Evolutionary conservation across 305 asterid genomes (phyloP).

Genomic region (Fraxinus dipetala): DNA sequence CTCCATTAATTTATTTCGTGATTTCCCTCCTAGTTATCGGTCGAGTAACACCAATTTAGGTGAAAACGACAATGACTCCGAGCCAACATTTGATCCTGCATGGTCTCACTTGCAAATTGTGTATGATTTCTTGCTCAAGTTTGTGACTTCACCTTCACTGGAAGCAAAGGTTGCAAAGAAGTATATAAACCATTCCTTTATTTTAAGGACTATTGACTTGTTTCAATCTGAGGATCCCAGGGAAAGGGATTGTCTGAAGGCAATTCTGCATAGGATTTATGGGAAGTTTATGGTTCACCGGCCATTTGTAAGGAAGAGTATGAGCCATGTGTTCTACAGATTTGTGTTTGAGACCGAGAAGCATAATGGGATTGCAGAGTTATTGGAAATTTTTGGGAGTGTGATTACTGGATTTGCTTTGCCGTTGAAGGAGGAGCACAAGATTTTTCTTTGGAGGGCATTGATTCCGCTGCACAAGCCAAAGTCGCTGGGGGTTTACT

Average conservation of each 20-base stretch:
- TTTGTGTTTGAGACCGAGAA: slow-evolving; percentile 66
- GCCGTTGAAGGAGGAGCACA: slow-evolving; percentile 86
- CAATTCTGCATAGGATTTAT: slow-evolving; percentile 73
- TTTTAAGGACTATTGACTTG: slow-evolving; percentile 59
- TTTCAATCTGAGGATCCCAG: slow-evolving; percentile 87
- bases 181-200: slow-evolving; percentile 62
- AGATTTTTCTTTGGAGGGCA: slow-evolving; percentile 71
- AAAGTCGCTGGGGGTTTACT: slow-evolving; percentile 63
- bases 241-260: slow-evolving; percentile 77
- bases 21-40: slow-evolving; percentile 56
- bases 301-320: slow-evolving; percentile 65
- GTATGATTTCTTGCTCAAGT: slow-evolving; percentile 70
- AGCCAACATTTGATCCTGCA: slow-evolving; percentile 74
- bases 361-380: slow-evolving; percentile 74
- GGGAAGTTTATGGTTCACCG: slow-evolving; percentile 82
- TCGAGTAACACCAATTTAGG: slow-evolving; percentile 26
- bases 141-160: slow-evolving; percentile 57
- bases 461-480: slow-evolving; percentile 83
- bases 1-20: slow-evolving; percentile 70
- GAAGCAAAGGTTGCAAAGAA: slow-evolving; percentile 75
- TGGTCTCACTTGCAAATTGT: slow-evolving; percentile 81
- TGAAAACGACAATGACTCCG: slow-evolving; percentile 61
- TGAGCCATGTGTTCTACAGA: slow-evolving; percentile 65
- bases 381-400: slow-evolving; percentile 83
- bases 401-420: slow-evolving; percentile 80